Percentiles rank a stretch among this genome's conserved stretches.
These are phyloP conservation scores for Colletotrichum lentis DNA, from an alignment of 2,329 filamentous ascomycete genomes.

Conservation along the genomic window DNA sequence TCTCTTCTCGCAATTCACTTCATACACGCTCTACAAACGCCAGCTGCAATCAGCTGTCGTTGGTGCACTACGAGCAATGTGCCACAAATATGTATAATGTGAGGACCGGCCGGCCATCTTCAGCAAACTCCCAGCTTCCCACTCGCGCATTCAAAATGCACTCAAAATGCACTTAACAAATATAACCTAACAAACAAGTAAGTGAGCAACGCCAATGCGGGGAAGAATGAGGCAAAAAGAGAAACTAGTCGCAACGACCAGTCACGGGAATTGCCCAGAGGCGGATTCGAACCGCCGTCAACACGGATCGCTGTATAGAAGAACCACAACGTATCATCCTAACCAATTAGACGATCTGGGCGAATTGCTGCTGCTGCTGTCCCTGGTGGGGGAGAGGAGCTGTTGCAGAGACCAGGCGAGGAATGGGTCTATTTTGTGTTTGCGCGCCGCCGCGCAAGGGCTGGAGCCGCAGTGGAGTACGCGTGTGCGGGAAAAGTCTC, in stretches of 20 bases:
- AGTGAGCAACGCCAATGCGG: not conserved
- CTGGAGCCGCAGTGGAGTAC: slow-evolving; percentile 11
- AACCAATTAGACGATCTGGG: slow-evolving; percentile 37
- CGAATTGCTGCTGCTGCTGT: slow-evolving; percentile 14
- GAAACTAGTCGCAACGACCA: not conserved
- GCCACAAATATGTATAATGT: too few species aligned
- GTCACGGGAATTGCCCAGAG: slow-evolving; percentile 16
- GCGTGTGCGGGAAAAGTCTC: not conserved
- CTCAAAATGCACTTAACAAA: not conserved
- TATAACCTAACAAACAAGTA: not conserved
- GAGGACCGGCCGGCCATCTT: too few species aligned
- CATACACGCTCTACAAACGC: too few species aligned
- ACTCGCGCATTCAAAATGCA: too few species aligned
- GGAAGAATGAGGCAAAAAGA: not conserved
- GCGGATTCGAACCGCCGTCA: slow-evolving; percentile 37
- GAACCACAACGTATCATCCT: slow-evolving; percentile 35
- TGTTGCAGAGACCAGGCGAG: not conserved
- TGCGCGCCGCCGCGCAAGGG: not conserved
- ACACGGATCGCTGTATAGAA: slow-evolving; percentile 28
- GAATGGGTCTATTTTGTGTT: slow-evolving; percentile 6
- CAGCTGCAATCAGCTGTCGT: too few species aligned
- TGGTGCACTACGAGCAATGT: too few species aligned
- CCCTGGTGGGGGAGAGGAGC: slow-evolving; percentile 11
- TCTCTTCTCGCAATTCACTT: too few species aligned
- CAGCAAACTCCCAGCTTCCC: too few species aligned